Conservation (phyloP, 495 filamentous ascomycete genomes). For the Podospora pseudocomata region DNA sequence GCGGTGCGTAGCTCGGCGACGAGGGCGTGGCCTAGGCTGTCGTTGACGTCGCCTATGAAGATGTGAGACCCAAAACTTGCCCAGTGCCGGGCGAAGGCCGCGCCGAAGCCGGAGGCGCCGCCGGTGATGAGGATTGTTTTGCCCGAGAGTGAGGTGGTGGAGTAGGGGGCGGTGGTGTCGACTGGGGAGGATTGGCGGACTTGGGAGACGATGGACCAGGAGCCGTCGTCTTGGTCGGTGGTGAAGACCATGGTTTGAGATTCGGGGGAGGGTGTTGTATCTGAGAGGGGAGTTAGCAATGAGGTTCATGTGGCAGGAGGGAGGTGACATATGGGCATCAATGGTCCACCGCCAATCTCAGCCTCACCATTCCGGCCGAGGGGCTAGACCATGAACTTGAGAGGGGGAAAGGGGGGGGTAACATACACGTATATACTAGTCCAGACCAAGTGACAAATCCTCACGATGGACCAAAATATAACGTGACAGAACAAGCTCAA, state of each 20-base stretch:
- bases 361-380: too few relatives aligned
- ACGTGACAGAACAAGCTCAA: too few relatives aligned
- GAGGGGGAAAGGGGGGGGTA: too few relatives aligned
- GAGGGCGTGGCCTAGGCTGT: constrained; percentile 36
- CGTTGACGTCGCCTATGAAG: constrained; percentile 47
- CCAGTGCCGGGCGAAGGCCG: constrained; percentile 47
- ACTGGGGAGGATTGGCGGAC: constrained; percentile 35
- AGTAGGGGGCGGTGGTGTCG: constrained; percentile 37
- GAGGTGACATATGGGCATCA: neutral
- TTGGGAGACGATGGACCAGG: constrained; percentile 24
- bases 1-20: constrained; percentile 34
- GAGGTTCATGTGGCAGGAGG: neutral
- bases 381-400: too few relatives aligned
- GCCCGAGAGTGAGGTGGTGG: constrained; percentile 37
- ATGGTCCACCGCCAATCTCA: too few relatives aligned
- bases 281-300: neutral
- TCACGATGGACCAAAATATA: too few relatives aligned
- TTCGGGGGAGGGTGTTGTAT: neutral
- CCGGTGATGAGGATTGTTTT: constrained; percentile 51
- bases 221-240: constrained; percentile 12
- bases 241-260: constrained; percentile 11
- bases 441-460: too few relatives aligned
- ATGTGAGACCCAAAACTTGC: constrained; percentile 41
- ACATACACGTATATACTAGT: too few relatives aligned
- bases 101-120: constrained; percentile 52